Evolutionary conservation across 2,329 filamentous ascomycete genomes (phyloP), one percentile per base, ranked within the genome.

Genomic region (Fusarium drepaniforme): DNA sequence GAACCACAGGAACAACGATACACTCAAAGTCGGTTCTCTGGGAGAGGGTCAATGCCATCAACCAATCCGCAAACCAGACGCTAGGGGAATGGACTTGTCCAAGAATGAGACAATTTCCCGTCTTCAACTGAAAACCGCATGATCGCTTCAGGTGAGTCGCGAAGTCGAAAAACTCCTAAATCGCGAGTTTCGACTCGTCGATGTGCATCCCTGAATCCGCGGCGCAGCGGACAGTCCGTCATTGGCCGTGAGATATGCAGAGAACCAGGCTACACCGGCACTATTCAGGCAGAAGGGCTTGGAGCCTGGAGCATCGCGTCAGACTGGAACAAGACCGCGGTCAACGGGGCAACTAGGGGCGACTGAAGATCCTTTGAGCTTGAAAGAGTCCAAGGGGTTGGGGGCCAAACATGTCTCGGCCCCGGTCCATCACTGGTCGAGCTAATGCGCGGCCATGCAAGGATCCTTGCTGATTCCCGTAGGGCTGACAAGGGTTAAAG

Each of bases 251-350:
- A 23, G 35, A 59, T 35, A 76, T 68, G 72, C 75, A 78, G 16
- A 25, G 68, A 30, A 23, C 67, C 64, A 79, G 77, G 77, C 77
- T 77, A 37, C 76, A 75, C 67, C 61, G 70, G 49, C 64, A 37
- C 71, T 70, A 74, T 61, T 56, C 67, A 78, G 74, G 74, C 76
- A 77, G 76, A 74, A 76, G 70, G 49, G 56, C 53, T 70, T 77
- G 73, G 28, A 79, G 77, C 77, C 77, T 79, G 66, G 71, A 70
- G 68, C 42, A 63, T 35, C 65, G 66, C 67, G 69, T 71, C 72
- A 76, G 70, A 72, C 66, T 73, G 62, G 51, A 75, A 71, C 77
- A 59, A 67, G 71, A 63, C 67, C 72, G 63, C 72, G 64, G 66
- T 70, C 62, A 44, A 68, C 61, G 62, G 72, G 75, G 75, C 71